Percentiles rank a stretch among this genome's conserved stretches.
These are phyloP conservation scores for Tanacetum coccineum DNA, from an alignment of 129 eudicot genomes.

Conservation along the genomic window DNA sequence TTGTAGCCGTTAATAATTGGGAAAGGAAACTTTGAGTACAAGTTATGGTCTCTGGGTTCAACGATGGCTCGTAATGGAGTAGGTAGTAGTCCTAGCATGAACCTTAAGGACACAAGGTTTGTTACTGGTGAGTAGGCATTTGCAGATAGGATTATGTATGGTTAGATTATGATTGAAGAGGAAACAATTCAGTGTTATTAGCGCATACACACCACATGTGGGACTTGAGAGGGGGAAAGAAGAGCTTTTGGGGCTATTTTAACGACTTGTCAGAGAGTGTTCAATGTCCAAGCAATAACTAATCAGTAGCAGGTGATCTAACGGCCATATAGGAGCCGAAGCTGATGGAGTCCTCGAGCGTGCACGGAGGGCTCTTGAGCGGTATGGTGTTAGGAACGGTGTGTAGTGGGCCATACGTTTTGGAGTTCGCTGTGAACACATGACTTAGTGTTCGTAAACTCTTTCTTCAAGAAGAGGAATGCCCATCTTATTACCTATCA, in stretches of 20 bases:
- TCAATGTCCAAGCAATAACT: background rate
- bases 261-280: background rate
- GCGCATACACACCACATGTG: background rate
- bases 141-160: background rate
- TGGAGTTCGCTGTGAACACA: background rate
- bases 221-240: background rate
- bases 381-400: background rate
- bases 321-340: background rate
- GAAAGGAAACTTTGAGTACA: background rate
- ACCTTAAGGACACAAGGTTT: background rate
- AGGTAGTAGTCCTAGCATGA: background rate
- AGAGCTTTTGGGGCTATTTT: background rate
- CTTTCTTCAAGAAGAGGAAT: no score
- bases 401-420: background rate
- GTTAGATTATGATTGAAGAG: background rate
- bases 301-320: background rate
- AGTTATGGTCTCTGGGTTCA: background rate
- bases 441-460: no score
- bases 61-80: background rate
- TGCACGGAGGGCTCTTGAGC: background rate
- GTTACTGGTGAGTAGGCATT: background rate
- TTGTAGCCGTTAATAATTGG: no score
- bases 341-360: background rate
- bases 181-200: background rate
- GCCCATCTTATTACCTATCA: no score